Percentiles rank a stretch among this genome's conserved stretches.
phyloP scores from a whole-genome alignment of 176 grass and related monocot species.

The Musa troglodytarum region DNA sequence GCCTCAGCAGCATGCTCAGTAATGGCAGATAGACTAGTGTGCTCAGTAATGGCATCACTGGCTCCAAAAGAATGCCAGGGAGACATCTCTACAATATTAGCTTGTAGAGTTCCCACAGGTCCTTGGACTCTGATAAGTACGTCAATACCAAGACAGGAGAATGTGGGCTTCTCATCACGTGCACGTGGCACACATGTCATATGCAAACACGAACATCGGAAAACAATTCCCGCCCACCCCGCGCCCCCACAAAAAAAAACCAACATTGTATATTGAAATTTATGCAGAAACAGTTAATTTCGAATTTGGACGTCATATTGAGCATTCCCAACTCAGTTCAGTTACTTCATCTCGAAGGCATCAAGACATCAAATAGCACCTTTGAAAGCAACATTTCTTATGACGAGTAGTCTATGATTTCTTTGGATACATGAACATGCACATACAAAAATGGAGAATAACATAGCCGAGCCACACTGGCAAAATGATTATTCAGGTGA shows the following conservation, averaged over 20 bases:
- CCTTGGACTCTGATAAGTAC: conserved; percentile 25
- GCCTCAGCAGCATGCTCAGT: neutral
- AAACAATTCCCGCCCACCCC: neutral
- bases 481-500: neutral
- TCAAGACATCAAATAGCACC: neutral
- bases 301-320: neutral
- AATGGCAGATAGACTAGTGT: neutral
- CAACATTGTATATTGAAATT: neutral
- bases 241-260: neutral
- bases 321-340: too few relatives aligned
- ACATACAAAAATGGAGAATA: neutral
- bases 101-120: too few relatives aligned
- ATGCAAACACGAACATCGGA: conserved; percentile 8
- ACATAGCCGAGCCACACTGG: conserved; percentile 17
- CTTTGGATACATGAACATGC: neutral
- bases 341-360: neutral
- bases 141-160: conserved; percentile 45
- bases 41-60: neutral
- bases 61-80: neutral
- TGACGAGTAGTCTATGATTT: neutral
- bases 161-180: conserved; percentile 45
- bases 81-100: too few relatives aligned
- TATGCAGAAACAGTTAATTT: neutral
- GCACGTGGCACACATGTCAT: conserved; percentile 53
- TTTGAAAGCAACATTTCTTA: neutral